phyloP scores from a whole-genome alignment of 139 green algal genomes.

The Haematococcus sp. region DNA sequence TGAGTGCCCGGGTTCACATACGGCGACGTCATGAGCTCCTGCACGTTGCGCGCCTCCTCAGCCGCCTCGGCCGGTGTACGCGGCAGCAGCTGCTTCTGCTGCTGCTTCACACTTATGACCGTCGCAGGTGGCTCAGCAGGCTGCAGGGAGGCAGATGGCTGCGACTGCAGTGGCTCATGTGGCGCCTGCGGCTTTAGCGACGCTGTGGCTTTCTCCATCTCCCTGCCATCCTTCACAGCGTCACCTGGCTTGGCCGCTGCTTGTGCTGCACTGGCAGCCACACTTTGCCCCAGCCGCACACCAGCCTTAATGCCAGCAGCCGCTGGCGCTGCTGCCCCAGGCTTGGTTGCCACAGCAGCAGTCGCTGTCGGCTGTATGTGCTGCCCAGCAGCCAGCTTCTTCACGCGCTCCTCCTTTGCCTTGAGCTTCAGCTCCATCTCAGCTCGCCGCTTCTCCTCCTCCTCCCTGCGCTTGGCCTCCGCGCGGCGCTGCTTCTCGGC shows the following conservation, averaged over 20 bases:
- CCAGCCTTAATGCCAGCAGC: conserved; percentile 4
- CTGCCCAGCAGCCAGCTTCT: not conserved
- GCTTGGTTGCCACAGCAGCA: no score
- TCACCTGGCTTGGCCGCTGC: not conserved
- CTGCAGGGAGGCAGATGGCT: not conserved
- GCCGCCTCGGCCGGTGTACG: not conserved
- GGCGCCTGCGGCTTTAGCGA: not conserved
- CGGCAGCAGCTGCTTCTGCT: not conserved
- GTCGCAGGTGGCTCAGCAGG: not conserved
- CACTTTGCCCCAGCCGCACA: not conserved
- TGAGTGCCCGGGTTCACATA: conserved; percentile 45
- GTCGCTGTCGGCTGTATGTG: not conserved
- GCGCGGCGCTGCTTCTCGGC: not conserved
- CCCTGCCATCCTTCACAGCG: no score
- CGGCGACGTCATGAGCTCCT: conserved; percentile 37
- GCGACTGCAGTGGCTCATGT: not conserved
- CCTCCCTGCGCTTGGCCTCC: not conserved
- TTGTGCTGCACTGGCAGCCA: not conserved
- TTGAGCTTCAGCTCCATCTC: conserved; percentile 1
- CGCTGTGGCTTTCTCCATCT: not conserved
- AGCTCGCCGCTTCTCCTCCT: not conserved
- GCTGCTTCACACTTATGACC: not conserved
- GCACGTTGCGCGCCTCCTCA: conserved; percentile 43
- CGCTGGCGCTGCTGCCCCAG: conserved; percentile 19
- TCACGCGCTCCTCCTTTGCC: not conserved